These are phyloP conservation scores for Breynia disticha DNA, from an alignment of 441 rosid species.

Conservation along the genomic window DNA sequence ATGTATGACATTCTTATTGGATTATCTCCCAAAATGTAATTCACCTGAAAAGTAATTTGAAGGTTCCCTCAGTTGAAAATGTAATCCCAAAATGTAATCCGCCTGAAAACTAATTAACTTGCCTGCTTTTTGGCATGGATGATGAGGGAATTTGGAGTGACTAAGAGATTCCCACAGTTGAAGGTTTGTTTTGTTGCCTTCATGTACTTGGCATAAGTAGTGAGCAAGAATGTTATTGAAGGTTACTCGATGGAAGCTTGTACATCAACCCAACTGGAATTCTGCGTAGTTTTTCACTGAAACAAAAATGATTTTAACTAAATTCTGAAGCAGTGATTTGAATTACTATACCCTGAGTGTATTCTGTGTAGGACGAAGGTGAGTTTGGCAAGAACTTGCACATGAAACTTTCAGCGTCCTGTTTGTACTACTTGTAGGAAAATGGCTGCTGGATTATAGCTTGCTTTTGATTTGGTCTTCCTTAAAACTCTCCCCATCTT, in stretches of 20 bases:
- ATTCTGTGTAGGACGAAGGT: slow-evolving; percentile 63
- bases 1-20: slow-evolving; percentile 72
- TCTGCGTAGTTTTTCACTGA: not conserved
- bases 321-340: no score
- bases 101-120: slow-evolving; percentile 2
- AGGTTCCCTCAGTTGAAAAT: no score
- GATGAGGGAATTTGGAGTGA: slow-evolving; percentile 35
- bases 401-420: slow-evolving; percentile 66
- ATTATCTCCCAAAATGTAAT: slow-evolving; percentile 63
- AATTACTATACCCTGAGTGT: slow-evolving; percentile 58
- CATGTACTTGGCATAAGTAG: slow-evolving; percentile 81
- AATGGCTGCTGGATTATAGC: no score
- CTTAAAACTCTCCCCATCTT: no score
- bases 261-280: slow-evolving; percentile 62
- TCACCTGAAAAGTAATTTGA: slow-evolving; percentile 27
- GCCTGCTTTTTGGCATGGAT: slow-evolving; percentile 61
- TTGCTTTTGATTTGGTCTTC: no score
- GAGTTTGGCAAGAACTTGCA: slow-evolving; percentile 75
- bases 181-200: slow-evolving; percentile 39
- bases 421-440: slow-evolving; percentile 42
- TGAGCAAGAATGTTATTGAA: slow-evolving; percentile 62
- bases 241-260: slow-evolving; percentile 55
- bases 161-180: slow-evolving; percentile 47
- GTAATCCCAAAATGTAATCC: no score
- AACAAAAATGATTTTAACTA: no score